Evolutionary conservation across 768 basidiomycete genomes (phyloP), one percentile per base, ranked within the genome.

Genomic region (Pilatotrama ljubarskyi): DNA sequence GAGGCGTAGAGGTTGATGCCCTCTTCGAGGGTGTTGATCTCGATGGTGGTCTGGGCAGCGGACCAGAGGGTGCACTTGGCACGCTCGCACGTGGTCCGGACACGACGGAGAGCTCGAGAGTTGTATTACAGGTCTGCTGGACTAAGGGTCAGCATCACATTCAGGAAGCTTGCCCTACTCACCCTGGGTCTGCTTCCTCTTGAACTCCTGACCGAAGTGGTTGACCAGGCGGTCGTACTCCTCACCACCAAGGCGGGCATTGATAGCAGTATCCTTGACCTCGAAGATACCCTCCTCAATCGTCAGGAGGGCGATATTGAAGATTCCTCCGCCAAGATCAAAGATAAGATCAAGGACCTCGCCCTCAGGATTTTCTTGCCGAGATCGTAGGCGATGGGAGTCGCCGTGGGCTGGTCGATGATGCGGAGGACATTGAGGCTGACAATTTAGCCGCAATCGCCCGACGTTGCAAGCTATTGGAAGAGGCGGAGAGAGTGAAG

Each of bases 1-100:
- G 94, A 93, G 18, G 95, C 96, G 82, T 95, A 97, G 81, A 98
- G 97, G 78, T 98, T 95, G 74, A 96, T 89, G 72, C 95, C 95
- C 83, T 97, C 94, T 73, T 84, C 96, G 64, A 98, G 88, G 49
- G 95, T 96, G 81, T 98, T 95, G 72, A 98, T 97, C 77, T 98
- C 96, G n/a, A n/a, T n/a, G n/a, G n/a, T n/a, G n/a, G n/a, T n/a
- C n/a, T n/a, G n/a, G n/a, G n/a, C n/a, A n/a, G 94, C 94, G 47
- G 95, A 97, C 35, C 96, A 98, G 61, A 98, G 91, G 22, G 95
- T 97, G 59, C 95, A 91, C 85, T 98, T 98, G 55, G 95, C 96
- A 78, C 95, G 93, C 79, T 98, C 96, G 79, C 95, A 98, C 66
- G 95, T 94, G 53, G 95, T 96, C 64, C 95, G 92, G 68, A 98